phyloP scores from a whole-genome alignment of 2,329 filamentous ascomycete genomes.

The Neoarthrinium moseri region DNA sequence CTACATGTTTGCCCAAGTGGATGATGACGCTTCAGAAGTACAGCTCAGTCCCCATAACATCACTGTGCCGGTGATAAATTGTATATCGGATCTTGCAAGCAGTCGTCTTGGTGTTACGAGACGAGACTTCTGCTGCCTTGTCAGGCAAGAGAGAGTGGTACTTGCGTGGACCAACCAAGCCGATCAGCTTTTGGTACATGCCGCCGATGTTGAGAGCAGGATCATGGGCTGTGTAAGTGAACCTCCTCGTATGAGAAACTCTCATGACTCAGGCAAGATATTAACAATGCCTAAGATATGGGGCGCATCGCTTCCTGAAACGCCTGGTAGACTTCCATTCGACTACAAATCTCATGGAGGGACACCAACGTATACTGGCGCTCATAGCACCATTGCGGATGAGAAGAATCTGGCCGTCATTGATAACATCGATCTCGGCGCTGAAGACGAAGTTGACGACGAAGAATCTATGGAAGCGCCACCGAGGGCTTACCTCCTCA shows the following conservation, averaged over 20 bases:
- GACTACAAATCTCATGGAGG: not conserved
- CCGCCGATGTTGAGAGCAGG: slow-evolving; percentile 31
- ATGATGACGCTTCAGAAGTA: not conserved
- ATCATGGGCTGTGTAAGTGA: slow-evolving; percentile 29
- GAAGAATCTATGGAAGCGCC: not conserved
- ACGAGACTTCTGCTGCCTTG: slow-evolving; percentile 27
- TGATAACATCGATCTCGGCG: slow-evolving; percentile 4
- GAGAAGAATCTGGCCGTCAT: slow-evolving; percentile 5
- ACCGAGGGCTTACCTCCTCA: not conserved
- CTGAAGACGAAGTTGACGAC: slow-evolving; percentile 4
- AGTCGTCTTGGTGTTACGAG: not conserved
- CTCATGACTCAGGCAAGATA: not conserved
- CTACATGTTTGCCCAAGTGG: slow-evolving; percentile 34
- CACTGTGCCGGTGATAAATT: slow-evolving; percentile 1
- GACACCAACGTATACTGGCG: not conserved
- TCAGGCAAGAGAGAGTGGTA: slow-evolving; percentile 37
- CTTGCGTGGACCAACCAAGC: slow-evolving; percentile 43
- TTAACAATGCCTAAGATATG: slow-evolving; percentile 8
- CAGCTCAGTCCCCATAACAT: slow-evolving; percentile 5
- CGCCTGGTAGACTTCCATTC: not conserved
- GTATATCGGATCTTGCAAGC: not conserved
- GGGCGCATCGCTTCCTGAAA: slow-evolving; percentile 14
- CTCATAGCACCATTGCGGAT: not conserved
- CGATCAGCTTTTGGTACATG: slow-evolving; percentile 37
- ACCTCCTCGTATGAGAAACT: not conserved